Evolutionary conservation across 2,329 filamentous ascomycete species (phyloP).

Genomic region (Lecanoromycetidae sp.): DNA sequence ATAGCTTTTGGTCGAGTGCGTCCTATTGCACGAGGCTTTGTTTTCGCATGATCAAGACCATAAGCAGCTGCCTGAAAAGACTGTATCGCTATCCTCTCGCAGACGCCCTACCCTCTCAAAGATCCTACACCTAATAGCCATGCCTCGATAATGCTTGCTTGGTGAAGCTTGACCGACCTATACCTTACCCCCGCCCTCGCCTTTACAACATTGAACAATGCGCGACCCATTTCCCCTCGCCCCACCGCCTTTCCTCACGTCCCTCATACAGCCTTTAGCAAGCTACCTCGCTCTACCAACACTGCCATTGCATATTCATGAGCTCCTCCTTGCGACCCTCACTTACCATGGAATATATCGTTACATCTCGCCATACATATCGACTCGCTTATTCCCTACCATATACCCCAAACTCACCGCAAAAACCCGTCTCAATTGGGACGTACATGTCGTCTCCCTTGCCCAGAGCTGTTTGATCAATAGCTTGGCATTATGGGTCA

Average conservation of each 20-base stretch:
- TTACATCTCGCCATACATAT: slow-evolving; percentile 44
- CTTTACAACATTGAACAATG: slow-evolving; percentile 27
- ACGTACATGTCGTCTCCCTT: slow-evolving; percentile 53
- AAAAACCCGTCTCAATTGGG: slow-evolving; percentile 52
- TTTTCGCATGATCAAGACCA: no score
- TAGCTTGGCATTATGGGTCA: slow-evolving; percentile 45
- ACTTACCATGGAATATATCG: slow-evolving; percentile 46
- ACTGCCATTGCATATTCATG: slow-evolving; percentile 49
- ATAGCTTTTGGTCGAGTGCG: no score
- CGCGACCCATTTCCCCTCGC: slow-evolving; percentile 39
- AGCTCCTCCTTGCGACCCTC: slow-evolving; percentile 43
- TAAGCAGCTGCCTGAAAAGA: no score
- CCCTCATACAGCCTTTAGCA: slow-evolving; percentile 38
- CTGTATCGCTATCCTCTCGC: no score
- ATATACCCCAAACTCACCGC: slow-evolving; percentile 42
- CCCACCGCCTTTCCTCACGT: slow-evolving; percentile 40
- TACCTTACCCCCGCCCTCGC: background rate
- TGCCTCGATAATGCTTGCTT: background rate
- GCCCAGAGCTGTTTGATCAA: slow-evolving; percentile 48
- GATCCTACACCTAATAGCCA: no score
- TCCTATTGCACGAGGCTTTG: no score
- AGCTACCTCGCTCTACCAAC: slow-evolving; percentile 41
- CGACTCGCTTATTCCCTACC: slow-evolving; percentile 40
- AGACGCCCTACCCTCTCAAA: no score
- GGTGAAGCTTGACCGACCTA: background rate